Evolutionary conservation across 257 asterid genomes (phyloP).

Genomic region (Thymus mandschuricus): DNA sequence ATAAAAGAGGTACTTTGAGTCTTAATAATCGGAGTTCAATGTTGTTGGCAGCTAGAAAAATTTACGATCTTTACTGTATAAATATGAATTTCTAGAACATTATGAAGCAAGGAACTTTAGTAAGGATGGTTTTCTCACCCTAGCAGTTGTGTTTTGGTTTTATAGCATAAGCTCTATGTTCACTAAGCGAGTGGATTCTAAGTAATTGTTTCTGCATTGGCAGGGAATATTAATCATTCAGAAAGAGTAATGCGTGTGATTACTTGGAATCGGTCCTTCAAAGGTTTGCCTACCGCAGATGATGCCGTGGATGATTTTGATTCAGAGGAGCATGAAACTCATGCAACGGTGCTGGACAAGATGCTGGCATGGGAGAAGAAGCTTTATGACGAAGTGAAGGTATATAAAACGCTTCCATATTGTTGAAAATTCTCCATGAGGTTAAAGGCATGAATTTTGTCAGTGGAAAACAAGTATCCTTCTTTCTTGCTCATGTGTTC

Average conservation of each 20-base stretch:
- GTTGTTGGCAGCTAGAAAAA: not conserved
- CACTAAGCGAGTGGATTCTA: slow-evolving; percentile 8
- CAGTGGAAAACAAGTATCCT: not conserved
- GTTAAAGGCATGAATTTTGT: not conserved
- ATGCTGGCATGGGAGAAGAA: slow-evolving; percentile 99
- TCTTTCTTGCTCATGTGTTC: not conserved
- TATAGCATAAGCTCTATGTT: not conserved
- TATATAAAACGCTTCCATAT: slow-evolving; percentile 34
- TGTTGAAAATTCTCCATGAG: not conserved
- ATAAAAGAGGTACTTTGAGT: slow-evolving; percentile 63
- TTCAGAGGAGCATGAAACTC: slow-evolving; percentile 92
- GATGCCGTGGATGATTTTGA: slow-evolving; percentile 80
- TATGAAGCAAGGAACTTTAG: slow-evolving; percentile 21
- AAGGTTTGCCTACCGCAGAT: slow-evolving; percentile 58
- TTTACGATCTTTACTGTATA: not conserved
- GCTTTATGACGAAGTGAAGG: slow-evolving; percentile 99
- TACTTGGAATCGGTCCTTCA: slow-evolving; percentile 95
- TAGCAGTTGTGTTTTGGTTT: not conserved
- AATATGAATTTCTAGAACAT: slow-evolving; percentile 8
- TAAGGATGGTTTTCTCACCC: no score
- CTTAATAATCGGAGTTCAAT: not conserved
- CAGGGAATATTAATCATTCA: slow-evolving; percentile 94
- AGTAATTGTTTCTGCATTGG: slow-evolving; percentile 26
- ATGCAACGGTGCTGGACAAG: slow-evolving; percentile 98
- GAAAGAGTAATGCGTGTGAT: slow-evolving; percentile 96